phyloP scores from a whole-genome alignment of 768 basidiomycete genomes.

The Cubamyces sp. region DNA sequence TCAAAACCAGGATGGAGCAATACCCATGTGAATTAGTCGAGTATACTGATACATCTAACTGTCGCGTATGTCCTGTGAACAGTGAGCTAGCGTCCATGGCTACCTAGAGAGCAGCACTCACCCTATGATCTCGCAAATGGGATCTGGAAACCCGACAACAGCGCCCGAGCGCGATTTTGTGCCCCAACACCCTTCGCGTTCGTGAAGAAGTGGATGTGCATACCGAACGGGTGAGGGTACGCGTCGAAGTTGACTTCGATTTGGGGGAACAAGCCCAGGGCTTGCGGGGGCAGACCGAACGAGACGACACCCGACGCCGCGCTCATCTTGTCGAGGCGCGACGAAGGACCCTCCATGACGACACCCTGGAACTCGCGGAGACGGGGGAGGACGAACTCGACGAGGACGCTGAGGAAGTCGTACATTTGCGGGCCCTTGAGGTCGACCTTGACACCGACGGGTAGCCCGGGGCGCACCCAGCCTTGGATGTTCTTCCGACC shows the following conservation, averaged over 20 bases:
- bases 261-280: slow-evolving; percentile 93
- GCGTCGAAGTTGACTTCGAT: slow-evolving; percentile 93
- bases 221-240: slow-evolving; percentile 84
- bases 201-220: slow-evolving; percentile 94
- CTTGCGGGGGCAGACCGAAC: slow-evolving; percentile 81
- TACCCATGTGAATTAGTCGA: slow-evolving; percentile 12
- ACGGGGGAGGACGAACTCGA: slow-evolving; percentile 95
- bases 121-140: slow-evolving; percentile 63
- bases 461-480: slow-evolving; percentile 84
- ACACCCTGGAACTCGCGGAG: slow-evolving; percentile 89
- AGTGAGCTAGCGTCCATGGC: neutral
- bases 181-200: slow-evolving; percentile 88
- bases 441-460: slow-evolving; percentile 88
- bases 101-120: neutral
- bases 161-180: slow-evolving; percentile 82
- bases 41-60: slow-evolving; percentile 14
- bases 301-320: slow-evolving; percentile 87
- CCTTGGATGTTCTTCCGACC: slow-evolving; percentile 71
- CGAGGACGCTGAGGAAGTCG: slow-evolving; percentile 85
- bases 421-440: slow-evolving; percentile 93
- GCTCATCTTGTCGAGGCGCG: slow-evolving; percentile 71
- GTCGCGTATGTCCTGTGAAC: neutral
- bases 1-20: too few relatives aligned
- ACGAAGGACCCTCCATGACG: slow-evolving; percentile 71
- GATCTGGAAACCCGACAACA: slow-evolving; percentile 91